phyloP scores from a whole-genome alignment of 164 flowering plant genomes.

The Berberis vulgaris region DNA sequence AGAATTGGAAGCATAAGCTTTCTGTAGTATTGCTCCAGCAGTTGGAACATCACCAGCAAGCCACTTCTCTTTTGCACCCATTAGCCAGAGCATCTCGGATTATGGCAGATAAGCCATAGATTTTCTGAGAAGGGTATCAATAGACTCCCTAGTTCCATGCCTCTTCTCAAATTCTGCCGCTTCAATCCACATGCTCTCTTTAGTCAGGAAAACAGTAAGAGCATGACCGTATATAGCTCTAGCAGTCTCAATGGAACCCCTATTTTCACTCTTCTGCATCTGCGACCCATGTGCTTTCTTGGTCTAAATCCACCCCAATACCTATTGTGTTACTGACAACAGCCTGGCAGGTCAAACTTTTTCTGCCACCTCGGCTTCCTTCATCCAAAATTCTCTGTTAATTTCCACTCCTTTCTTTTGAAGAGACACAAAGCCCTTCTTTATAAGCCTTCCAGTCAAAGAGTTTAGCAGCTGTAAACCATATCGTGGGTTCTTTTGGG shows the following conservation, averaged over 20 bases:
- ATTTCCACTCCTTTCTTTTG: slow-evolving; percentile 73
- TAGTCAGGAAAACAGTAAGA: slow-evolving; percentile 71
- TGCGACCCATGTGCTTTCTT: slow-evolving; percentile 95
- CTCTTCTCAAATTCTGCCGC: slow-evolving; percentile 34
- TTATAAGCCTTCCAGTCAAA: slow-evolving; percentile 76
- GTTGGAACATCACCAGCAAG: slow-evolving; percentile 96
- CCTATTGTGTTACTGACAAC: slow-evolving; percentile 70
- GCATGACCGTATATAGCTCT: slow-evolving; percentile 92
- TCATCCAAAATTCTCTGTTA: slow-evolving; percentile 91
- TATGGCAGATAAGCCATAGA: slow-evolving; percentile 84
- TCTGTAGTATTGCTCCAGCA: slow-evolving; percentile 83
- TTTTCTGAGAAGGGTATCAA: slow-evolving; percentile 75
- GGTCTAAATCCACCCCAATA: slow-evolving; percentile 84
- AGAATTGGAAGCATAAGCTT: slow-evolving; percentile 95
- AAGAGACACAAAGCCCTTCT: slow-evolving; percentile 69
- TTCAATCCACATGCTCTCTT: slow-evolving; percentile 94
- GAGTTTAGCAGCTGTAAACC: slow-evolving; percentile 91
- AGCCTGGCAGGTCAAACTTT: slow-evolving; percentile 84
- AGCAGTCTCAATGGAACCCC: too few species aligned
- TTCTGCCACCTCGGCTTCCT: slow-evolving; percentile 95
- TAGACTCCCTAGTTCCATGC: slow-evolving; percentile 74
- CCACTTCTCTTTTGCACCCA: slow-evolving; percentile 99
- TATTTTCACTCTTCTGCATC: slow-evolving; percentile 96
- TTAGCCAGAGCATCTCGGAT: slow-evolving; percentile 89
- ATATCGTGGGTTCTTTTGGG: slow-evolving; percentile 79